A percentile compares a stretch with the other conserved stretches of the same genome.
Evolutionary conservation across 768 basidiomycete species (phyloP).

Genomic region (Russula virescens): DNA sequence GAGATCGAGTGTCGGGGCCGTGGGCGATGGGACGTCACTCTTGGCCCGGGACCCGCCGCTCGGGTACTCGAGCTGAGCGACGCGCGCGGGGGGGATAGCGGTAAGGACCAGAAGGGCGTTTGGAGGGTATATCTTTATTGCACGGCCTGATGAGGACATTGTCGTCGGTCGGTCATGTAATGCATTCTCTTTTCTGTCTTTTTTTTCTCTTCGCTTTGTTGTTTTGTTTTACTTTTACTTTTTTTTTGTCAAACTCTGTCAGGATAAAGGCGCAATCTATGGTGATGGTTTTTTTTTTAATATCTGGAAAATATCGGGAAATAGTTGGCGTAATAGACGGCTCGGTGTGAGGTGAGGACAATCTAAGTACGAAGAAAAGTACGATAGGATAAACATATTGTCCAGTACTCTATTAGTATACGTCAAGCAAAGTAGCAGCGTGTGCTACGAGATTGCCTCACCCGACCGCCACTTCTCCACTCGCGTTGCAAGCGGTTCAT

Average conservation of each 20-base stretch:
- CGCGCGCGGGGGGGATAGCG: neutral
- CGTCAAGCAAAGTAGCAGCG: no score
- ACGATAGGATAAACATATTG: no score
- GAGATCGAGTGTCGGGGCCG: conserved; percentile 40
- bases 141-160: neutral
- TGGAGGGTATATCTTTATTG: conserved; percentile 19
- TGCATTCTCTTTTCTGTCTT: no score
- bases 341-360: no score
- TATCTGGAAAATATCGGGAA: no score
- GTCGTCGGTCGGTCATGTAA: no score
- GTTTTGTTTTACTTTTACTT: neutral
- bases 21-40: conserved; percentile 56
- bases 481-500: conserved; percentile 31
- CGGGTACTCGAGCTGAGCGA: conserved; percentile 64
- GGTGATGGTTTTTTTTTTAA: no score
- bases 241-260: neutral
- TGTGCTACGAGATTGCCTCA: conserved; percentile 19
- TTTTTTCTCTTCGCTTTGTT: neutral
- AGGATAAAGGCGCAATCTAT: no score
- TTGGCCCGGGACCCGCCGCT: conserved; percentile 47
- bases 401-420: no score
- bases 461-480: conserved; percentile 28
- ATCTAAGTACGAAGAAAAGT: no score
- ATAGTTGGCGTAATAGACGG: no score
- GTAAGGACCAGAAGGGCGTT: conserved; percentile 8